Percentiles rank a stretch among this genome's conserved stretches.
phyloP scores from a whole-genome alignment of 768 basidiomycete genomes.

The Crepidotus variabilis region DNA sequence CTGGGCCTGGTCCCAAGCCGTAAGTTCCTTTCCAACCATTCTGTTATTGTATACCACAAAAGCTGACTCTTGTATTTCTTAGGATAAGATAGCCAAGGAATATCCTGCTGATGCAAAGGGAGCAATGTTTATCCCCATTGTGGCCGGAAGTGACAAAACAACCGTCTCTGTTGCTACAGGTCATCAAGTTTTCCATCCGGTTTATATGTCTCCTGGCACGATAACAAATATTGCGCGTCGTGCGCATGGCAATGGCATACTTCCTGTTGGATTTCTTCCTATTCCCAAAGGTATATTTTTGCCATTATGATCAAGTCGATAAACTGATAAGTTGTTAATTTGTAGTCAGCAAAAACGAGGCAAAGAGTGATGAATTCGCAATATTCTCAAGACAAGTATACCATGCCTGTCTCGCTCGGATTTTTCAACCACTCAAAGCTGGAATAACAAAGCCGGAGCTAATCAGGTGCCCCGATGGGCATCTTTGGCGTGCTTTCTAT shows the following conservation, averaged over 20 bases:
- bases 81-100: slow-evolving; percentile 19
- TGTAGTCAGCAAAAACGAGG: slow-evolving; percentile 7
- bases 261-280: slow-evolving; percentile 21
- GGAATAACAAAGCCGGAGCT: slow-evolving; percentile 24
- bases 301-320: not conserved
- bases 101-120: slow-evolving; percentile 18
- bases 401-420: slow-evolving; percentile 21
- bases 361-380: slow-evolving; percentile 14
- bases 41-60: too few species aligned
- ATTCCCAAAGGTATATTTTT: slow-evolving; percentile 15
- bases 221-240: slow-evolving; percentile 24
- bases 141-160: slow-evolving; percentile 35
- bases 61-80: not conserved
- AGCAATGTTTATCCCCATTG: slow-evolving; percentile 26
- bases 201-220: slow-evolving; percentile 28
- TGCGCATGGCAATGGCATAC: slow-evolving; percentile 25
- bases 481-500: slow-evolving; percentile 25
- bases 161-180: slow-evolving; percentile 34
- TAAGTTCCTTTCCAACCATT: slow-evolving; percentile 14
- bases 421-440: slow-evolving; percentile 17
- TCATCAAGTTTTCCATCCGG: slow-evolving; percentile 30
- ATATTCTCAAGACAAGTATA: slow-evolving; percentile 25
- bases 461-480: slow-evolving; percentile 21
- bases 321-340: not conserved
- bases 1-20: slow-evolving; percentile 36